These are phyloP conservation scores for Ceratocystis papillata DNA, from an alignment of 2,329 filamentous ascomycete species.

Conservation along the genomic window DNA sequence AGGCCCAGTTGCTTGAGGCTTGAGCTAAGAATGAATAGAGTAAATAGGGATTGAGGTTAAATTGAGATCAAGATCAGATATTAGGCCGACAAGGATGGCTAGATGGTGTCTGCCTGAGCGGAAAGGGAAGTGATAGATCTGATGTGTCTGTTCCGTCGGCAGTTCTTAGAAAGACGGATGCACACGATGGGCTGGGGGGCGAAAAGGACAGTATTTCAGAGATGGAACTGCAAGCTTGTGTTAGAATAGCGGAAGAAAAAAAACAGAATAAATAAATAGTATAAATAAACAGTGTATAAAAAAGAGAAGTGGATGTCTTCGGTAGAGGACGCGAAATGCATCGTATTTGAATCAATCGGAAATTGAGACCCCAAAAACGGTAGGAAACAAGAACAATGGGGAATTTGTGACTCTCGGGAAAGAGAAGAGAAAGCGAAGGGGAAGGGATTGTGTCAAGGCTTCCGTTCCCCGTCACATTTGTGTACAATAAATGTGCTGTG, in stretches of 20 bases:
- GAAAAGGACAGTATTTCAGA: not conserved
- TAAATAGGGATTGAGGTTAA: not conserved
- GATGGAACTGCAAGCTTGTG: not conserved
- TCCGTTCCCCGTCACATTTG: not conserved
- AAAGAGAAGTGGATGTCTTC: not conserved
- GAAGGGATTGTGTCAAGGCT: not conserved
- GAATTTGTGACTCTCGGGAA: slow-evolving; percentile 1
- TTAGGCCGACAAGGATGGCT: not conserved
- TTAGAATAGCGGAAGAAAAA: not conserved
- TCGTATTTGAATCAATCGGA: not conserved
- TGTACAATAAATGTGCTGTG: not conserved
- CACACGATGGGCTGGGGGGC: not conserved
- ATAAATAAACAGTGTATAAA: not conserved
- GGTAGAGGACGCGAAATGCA: not conserved
- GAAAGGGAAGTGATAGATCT: not conserved
- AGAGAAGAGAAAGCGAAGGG: not conserved
- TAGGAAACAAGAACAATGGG: slow-evolving; percentile 4
- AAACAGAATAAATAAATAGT: not conserved
- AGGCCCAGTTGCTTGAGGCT: not conserved
- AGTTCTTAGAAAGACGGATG: not conserved
- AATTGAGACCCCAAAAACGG: slow-evolving; percentile 3
- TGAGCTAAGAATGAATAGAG: too few relatives aligned
- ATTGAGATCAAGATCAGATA: not conserved
- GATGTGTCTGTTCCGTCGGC: not conserved
- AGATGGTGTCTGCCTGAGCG: not conserved